Percentiles rank a stretch among this genome's conserved stretches.
Conservation (phyloP, 2,329 filamentous ascomycete genomes). For the Bisporella sp. region DNA sequence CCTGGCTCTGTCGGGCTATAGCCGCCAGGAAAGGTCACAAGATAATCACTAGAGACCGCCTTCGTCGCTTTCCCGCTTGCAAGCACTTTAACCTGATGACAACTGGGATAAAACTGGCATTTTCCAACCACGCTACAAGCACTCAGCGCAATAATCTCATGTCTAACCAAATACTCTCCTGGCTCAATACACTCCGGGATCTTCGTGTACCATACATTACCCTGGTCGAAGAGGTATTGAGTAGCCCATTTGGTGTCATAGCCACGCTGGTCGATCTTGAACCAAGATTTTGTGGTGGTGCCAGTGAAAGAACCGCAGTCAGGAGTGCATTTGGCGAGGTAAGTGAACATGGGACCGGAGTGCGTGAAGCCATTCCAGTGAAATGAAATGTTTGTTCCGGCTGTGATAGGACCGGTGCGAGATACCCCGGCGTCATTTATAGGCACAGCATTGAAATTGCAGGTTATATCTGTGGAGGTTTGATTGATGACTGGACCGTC, state of each 20-base stretch:
- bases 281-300: slow-evolving; percentile 2
- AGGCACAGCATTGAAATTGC: slow-evolving; percentile 4
- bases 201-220: slow-evolving; percentile 2
- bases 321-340: slow-evolving; percentile 7
- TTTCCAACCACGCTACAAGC: slow-evolving; percentile 1
- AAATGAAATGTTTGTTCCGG: slow-evolving; percentile 4
- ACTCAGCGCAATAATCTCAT: slow-evolving; percentile 7
- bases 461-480: slow-evolving; percentile 1
- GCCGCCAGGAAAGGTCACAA: slow-evolving; percentile 5
- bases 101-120: slow-evolving; percentile 8
- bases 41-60: background rate
- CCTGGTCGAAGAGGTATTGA: slow-evolving; percentile 3
- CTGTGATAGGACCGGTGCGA: slow-evolving; percentile 1
- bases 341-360: slow-evolving; percentile 7
- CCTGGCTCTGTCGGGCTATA: slow-evolving; percentile 1
- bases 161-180: slow-evolving; percentile 8
- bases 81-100: slow-evolving; percentile 6
- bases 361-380: slow-evolving; percentile 3
- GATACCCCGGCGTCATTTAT: slow-evolving; percentile 6
- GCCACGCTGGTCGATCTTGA: slow-evolving; percentile 8
- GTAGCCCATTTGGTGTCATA: slow-evolving; percentile 5
- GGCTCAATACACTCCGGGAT: slow-evolving; percentile 6
- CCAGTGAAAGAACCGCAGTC: slow-evolving; percentile 8
- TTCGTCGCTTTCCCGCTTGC: background rate
- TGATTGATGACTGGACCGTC: slow-evolving; percentile 6